These are phyloP conservation scores for Barbarea vulgaris DNA, from an alignment of 345 rosid species.

Conservation along the genomic window DNA sequence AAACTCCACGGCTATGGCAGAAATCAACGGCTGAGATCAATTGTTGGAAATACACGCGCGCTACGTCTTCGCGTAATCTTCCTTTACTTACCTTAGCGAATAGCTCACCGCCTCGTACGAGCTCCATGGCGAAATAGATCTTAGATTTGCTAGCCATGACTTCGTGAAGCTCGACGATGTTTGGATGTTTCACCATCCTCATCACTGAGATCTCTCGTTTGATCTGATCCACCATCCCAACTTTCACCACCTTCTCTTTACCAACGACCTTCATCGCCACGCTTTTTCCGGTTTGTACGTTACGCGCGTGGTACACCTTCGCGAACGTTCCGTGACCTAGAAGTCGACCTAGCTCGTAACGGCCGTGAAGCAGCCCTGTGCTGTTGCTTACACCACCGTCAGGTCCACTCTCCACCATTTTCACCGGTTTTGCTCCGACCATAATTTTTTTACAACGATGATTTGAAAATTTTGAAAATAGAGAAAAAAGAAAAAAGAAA, in stretches of 20 bases:
- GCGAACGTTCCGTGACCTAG: conserved; percentile 91
- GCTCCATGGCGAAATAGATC: conserved; percentile 96
- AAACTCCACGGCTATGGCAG: conserved; percentile 93
- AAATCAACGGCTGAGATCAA: conserved; percentile 84
- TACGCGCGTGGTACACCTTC: conserved; percentile 77
- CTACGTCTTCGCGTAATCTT: conserved; percentile 67
- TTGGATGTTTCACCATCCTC: conserved; percentile 88
- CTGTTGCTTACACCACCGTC: conserved; percentile 31
- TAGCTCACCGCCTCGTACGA: conserved; percentile 86
- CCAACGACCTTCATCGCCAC: conserved; percentile 90
- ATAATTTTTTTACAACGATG: conserved; percentile 4
- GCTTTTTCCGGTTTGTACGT: conserved; percentile 59
- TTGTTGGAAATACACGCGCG: conserved; percentile 79
- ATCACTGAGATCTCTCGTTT: conserved; percentile 91
- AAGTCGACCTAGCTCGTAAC: conserved; percentile 83
- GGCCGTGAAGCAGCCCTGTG: conserved; percentile 63
- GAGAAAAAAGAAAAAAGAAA: neutral
- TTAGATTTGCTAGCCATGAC: conserved; percentile 96
- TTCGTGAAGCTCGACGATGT: conserved; percentile 85
- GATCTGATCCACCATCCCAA: conserved; percentile 88
- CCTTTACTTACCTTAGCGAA: conserved; percentile 72
- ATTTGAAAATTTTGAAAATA: neutral
- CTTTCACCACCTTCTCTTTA: conserved; percentile 81
- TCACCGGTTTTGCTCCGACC: conserved; percentile 29
- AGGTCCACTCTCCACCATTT: conserved; percentile 35